Evolutionary conservation across 768 basidiomycete genomes (phyloP), one percentile per base, ranked within the genome.

Genomic region (Lactarius akahatsu): DNA sequence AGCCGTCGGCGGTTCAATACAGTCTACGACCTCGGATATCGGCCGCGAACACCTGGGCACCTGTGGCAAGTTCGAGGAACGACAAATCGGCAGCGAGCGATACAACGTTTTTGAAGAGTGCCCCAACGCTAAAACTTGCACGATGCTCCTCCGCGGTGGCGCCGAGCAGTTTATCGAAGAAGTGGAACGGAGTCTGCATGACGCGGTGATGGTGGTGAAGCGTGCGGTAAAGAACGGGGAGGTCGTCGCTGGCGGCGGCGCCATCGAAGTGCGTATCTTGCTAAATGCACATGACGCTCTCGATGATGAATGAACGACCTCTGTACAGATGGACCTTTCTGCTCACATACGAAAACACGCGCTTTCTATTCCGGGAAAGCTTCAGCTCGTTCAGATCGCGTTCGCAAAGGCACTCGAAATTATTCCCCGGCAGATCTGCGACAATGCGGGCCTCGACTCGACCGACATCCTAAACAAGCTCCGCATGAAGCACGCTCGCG

Each of bases 181-280:
- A 77, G 96, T 98, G 9, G 96, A 98, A 77, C 81, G 97, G 64
- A 95, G 93, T 85, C 78, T 99, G 71, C 96, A 99, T 74, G 97
- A 99, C 74, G 96, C 96, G 2, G 94, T 98, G 73, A 98, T 98
- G 96, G 96, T 99, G n/a, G 97, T 99, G 54, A 97, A 97, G 78
- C 84, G 97, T 61, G 96, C 97, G 4, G 89, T 99, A 71, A 90
- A 89, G 74, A 98, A 95, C 74, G 94, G 93, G 50, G 92, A 96
- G 62, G 89, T 99, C 59, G 97, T 99, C 41, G 97, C 97, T 11
- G 97, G 97, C 41, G 97, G 97, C 58, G 97, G 97, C 68, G 97
- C 97, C 16, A 90, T 92, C 62, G 97, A 98, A 86, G 96, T 72
- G 28, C 30, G 23, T 23, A 45, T 59, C 41, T 28, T 23, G 1